Evolutionary conservation across 2,329 filamentous ascomycete species (phyloP), one percentile per base, ranked within the genome.

Genomic region (Pseudogymnoascus pannorum): DNA sequence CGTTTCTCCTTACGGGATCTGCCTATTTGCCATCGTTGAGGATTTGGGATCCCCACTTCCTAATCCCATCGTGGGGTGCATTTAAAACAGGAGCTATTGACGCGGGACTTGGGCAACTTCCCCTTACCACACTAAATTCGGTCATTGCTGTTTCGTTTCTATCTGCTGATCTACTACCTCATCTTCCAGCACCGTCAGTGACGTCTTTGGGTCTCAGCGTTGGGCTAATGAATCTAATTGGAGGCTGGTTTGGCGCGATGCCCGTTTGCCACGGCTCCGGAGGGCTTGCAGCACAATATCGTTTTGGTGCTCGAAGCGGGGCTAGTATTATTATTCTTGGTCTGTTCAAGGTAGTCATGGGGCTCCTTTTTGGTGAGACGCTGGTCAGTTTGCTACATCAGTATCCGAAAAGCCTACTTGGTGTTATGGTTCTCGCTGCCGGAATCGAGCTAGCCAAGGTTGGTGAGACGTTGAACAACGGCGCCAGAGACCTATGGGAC

Each of bases 161-260:
- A 1, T 86, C 91, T 0, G 77, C 82, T 1, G 91, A 96, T 69
- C 80, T 97, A 9, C 78, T 96, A 2, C 91, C 92, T 0, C 76
- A 83, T 1, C 74, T 88, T 2, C 81, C 83, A 0, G 77, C 86
- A 0, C 91, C 91, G 0, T 85, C 84, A 0, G 87, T 91, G 5
- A 93, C 91, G 0, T 80, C 86, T 0, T 79, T 97, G 29, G 93
- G 92, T 1, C 72, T 92, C 63, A 96, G 91, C 60, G 90, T 97
- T 3, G 87, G 87, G 0, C 69, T 79, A 1, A 95, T 96, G 84
- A 97, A 97, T 71, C 77, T 97, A 3, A 73, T 88, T 1, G 88
- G 89, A 14, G 92, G 90, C 69, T 96, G 91, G 89, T 95, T 96
- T 69, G 92, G 92, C 57, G 89, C 88, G 4, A 97, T 97, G 94